Evolutionary conservation across 2,329 filamentous ascomycete species (phyloP).

Genomic region (Colletotrichum ledebouriae): DNA sequence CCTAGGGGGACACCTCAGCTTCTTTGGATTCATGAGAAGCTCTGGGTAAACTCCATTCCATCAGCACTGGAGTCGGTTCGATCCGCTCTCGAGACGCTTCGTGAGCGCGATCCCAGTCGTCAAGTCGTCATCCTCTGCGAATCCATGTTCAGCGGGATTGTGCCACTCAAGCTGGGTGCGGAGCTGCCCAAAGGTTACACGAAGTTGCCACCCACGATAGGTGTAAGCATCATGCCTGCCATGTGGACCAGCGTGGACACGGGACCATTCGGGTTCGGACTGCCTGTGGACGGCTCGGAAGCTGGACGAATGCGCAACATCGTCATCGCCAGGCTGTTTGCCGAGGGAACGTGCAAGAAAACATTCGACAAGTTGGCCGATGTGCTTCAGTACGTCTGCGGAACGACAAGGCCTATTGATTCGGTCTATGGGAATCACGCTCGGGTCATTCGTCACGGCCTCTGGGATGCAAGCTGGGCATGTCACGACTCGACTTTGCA

Average conservation of each 20-base stretch:
- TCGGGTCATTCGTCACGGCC: slow-evolving; percentile 9
- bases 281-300: slow-evolving; percentile 45
- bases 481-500: slow-evolving; percentile 47
- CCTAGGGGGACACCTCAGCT: slow-evolving; percentile 35
- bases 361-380: slow-evolving; percentile 14
- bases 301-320: slow-evolving; percentile 13
- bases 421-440: not conserved
- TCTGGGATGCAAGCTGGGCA: slow-evolving; percentile 19
- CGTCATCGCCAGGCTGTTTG: slow-evolving; percentile 17
- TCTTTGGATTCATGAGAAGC: slow-evolving; percentile 33
- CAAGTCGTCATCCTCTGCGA: slow-evolving; percentile 60
- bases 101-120: slow-evolving; percentile 49
- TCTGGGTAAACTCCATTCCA: slow-evolving; percentile 19
- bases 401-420: slow-evolving; percentile 7
- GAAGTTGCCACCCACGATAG: slow-evolving; percentile 44
- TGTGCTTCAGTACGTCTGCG: slow-evolving; percentile 7
- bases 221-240: too few relatives aligned
- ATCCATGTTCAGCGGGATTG: slow-evolving; percentile 52
- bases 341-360: slow-evolving; percentile 15
- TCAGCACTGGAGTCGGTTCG: slow-evolving; percentile 10
- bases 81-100: slow-evolving; percentile 51
- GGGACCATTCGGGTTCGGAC: slow-evolving; percentile 52
- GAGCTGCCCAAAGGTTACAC: slow-evolving; percentile 54
- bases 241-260: too few relatives aligned
- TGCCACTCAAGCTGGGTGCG: slow-evolving; percentile 54